These are phyloP conservation scores for Pisolithus thermaeus DNA, from an alignment of 1,284 basidiomycete genomes.

Conservation along the genomic window DNA sequence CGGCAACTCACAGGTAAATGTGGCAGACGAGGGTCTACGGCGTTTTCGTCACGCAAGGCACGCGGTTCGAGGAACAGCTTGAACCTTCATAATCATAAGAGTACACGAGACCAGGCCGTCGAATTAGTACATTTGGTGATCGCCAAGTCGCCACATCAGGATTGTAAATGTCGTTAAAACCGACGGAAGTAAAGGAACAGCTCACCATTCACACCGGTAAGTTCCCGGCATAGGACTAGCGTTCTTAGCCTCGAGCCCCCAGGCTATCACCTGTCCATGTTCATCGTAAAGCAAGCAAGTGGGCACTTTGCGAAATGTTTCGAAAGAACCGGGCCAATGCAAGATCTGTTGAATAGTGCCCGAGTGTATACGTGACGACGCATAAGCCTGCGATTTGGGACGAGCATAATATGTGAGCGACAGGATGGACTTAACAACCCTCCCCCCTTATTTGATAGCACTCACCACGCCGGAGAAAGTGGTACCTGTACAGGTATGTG, in stretches of 20 bases:
- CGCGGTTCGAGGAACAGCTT: constrained; percentile 78
- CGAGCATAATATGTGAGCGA: background rate
- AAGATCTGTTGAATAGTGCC: constrained; percentile 74
- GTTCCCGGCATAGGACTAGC: constrained; percentile 60
- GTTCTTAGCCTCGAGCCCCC: constrained; percentile 79
- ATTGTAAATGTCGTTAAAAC: background rate
- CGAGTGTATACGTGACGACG: constrained; percentile 72
- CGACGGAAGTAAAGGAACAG: background rate
- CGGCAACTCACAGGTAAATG: constrained; percentile 56
- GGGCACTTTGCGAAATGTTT: constrained; percentile 77
- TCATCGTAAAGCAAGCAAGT: constrained; percentile 75
- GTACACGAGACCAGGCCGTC: background rate
- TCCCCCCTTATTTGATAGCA: constrained; percentile 11
- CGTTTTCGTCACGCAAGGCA: constrained; percentile 61
- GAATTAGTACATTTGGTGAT: background rate
- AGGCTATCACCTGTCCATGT: constrained; percentile 60
- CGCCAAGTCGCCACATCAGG: background rate
- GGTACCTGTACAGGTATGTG: constrained; percentile 50
- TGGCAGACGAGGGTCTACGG: constrained; percentile 70
- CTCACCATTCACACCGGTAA: constrained; percentile 65
- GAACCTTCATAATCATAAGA: constrained; percentile 39
- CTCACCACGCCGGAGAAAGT: constrained; percentile 79
- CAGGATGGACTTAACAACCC: background rate
- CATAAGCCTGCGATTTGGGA: constrained; percentile 51
- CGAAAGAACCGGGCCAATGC: constrained; percentile 72